These are phyloP conservation scores for Pelargonium fulgidum DNA, from an alignment of 441 rosid genomes.

Conservation along the genomic window DNA sequence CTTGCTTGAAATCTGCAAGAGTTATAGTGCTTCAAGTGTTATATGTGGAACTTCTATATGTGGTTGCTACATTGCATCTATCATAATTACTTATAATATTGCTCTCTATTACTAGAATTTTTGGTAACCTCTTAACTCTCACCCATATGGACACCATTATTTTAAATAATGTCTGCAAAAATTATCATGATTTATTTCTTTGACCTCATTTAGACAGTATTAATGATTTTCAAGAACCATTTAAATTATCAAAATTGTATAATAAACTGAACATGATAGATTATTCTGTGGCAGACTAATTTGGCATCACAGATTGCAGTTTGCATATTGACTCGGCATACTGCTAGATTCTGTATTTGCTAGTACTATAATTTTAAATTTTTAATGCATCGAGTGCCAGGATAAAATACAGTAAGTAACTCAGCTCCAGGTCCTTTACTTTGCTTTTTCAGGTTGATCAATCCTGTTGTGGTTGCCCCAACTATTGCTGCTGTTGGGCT, in stretches of 20 bases:
- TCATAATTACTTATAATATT: neutral
- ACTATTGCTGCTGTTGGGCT: constrained; percentile 97
- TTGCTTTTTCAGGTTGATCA: constrained; percentile 55
- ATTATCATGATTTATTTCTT: too few species aligned
- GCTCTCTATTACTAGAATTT: neutral
- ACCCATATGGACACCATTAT: neutral
- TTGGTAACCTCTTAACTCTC: neutral
- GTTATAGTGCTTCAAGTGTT: neutral
- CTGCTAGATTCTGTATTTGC: neutral
- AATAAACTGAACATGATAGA: neutral
- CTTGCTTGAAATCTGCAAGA: neutral
- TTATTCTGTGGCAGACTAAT: neutral
- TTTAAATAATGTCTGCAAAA: neutral
- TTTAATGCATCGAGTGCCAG: neutral
- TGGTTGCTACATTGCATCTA: neutral
- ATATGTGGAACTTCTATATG: neutral
- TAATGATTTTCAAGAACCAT: neutral
- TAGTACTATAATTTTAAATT: neutral
- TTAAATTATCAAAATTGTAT: neutral
- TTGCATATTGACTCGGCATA: neutral
- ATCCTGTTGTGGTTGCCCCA: constrained; percentile 97
- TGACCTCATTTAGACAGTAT: neutral
- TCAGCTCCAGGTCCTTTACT: constrained; percentile 15
- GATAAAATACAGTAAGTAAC: neutral
- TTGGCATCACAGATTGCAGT: neutral